Evolutionary conservation across 2,329 filamentous ascomycete species (phyloP), one percentile per base, ranked within the genome.

Genomic region (Chaetomium globosum): DNA sequence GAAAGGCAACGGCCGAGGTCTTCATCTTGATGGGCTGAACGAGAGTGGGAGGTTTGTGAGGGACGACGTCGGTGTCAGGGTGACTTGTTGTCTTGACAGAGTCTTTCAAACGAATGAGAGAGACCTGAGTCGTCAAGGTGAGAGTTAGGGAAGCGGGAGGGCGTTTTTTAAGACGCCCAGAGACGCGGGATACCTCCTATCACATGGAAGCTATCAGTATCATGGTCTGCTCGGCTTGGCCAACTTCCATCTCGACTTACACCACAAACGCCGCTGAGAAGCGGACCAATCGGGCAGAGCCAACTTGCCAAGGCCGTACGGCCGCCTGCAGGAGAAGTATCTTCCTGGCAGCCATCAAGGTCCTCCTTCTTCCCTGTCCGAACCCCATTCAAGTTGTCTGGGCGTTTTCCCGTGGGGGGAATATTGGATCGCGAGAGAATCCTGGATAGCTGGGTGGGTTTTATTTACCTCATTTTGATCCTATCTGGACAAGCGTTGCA

Each of bases 1-100:
- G 30, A 57, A 64, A 55, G 64, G 67, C 62, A 28, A 52, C 66
- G 61, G 68, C 57, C 16, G 53, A 26, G n/a, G 55, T 9, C 60
- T 68, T 71, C 69, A 70, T 71, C 16, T 63, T 69, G 49, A 13
- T 3, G 39, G 5, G 31, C 31, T 21, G n/a, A 26, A 6, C 21
- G n/a, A 43, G 39, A 43, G 23, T 30, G 39, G 6, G 30, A 19
- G 13, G 39, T n/a, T n/a, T 43, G 39, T 43, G 5, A 4, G n/a
- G 16, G 5, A 39, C 36, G 36, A 16, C 0, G 36, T 43, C 13
- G 39, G 16, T 43, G 39, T n/a, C 33, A 36, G 7, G 33, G 33
- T 36, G 33, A 12, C 33, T 36, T 12, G 33, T 12, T 36, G 33
- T 10, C 33, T 36, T 36, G 33, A 12, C 9, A 9, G 9, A 36